Conservation (phyloP, 805 yeast genomes). For the Candida xiaguanensis region DNA sequence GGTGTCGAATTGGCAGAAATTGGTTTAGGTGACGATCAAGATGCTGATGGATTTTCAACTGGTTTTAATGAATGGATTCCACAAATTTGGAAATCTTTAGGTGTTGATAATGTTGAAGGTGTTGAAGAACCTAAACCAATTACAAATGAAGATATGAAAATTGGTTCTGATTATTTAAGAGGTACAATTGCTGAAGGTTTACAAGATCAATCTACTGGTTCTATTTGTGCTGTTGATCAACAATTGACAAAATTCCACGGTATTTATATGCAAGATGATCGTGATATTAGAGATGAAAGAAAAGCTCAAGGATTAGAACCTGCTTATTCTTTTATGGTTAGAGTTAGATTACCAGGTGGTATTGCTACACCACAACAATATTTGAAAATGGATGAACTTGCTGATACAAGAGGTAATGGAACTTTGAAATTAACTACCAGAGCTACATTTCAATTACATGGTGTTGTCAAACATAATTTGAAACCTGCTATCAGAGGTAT, state of each 20-base stretch:
- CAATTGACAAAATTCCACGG: conserved; percentile 97
- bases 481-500: conserved; percentile 91
- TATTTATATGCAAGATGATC: conserved; percentile 97
- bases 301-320: conserved; percentile 93
- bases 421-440: conserved; percentile 93
- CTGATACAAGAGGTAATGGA: conserved; percentile 83
- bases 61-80: conserved; percentile 90
- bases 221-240: conserved; percentile 85
- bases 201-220: conserved; percentile 79
- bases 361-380: conserved; percentile 84
- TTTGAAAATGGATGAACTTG: conserved; percentile 77
- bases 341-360: conserved; percentile 95
- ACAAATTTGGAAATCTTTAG: conserved; percentile 79
- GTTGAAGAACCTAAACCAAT: conserved; percentile 87
- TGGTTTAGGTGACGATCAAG: conserved; percentile 96
- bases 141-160: conserved; percentile 94
- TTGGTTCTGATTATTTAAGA: conserved; percentile 79
- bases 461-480: conserved; percentile 84
- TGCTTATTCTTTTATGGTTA: conserved; percentile 94
- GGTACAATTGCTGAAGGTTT: conserved; percentile 92
- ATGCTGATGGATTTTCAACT: conserved; percentile 90
- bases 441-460: conserved; percentile 96
- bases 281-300: conserved; percentile 91
- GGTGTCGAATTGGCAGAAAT: conserved; percentile 69
- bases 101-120: conserved; percentile 77